Conservation (phyloP, 177 flowering plant species). For the Vitis hybrid region DNA sequence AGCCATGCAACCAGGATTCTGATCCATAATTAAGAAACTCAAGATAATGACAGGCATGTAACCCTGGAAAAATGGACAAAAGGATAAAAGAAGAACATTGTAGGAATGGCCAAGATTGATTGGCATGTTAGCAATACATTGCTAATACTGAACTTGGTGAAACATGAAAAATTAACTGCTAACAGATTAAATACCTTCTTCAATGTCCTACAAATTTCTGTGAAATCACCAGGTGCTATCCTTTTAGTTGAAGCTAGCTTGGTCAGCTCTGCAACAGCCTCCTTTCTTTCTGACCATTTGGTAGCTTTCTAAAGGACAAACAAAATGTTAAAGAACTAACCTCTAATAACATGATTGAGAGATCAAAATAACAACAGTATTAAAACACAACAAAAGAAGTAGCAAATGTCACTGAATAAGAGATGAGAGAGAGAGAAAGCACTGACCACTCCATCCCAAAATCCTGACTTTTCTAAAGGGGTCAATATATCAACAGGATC, state of each 20-base stretch:
- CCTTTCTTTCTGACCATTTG: conserved; percentile 97
- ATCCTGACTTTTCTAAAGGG: conserved; percentile 92
- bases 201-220: conserved; percentile 82
- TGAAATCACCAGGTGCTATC: conserved; percentile 96
- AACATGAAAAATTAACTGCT: not conserved
- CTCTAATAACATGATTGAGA: not conserved
- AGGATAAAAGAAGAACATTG: not conserved
- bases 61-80: not conserved
- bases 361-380: not conserved
- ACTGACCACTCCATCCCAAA: conserved; percentile 99
- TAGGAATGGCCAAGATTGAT: too few species aligned
- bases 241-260: conserved; percentile 89
- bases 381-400: not conserved
- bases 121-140: too few species aligned
- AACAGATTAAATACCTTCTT: conserved; percentile 62
- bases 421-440: conserved; percentile 3
- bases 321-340: conserved; percentile 2
- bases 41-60: not conserved
- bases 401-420: conserved; percentile 2
- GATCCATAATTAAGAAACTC: not conserved
- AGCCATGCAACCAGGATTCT: not conserved
- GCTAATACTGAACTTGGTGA: not conserved
- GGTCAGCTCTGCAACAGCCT: conserved; percentile 91
- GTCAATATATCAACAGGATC: conserved; percentile 98
- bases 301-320: conserved; percentile 73